Evolutionary conservation across 2,329 filamentous ascomycete genomes (phyloP), one percentile per base, ranked within the genome.

Genomic region (Furcasterigmium furcatum): DNA sequence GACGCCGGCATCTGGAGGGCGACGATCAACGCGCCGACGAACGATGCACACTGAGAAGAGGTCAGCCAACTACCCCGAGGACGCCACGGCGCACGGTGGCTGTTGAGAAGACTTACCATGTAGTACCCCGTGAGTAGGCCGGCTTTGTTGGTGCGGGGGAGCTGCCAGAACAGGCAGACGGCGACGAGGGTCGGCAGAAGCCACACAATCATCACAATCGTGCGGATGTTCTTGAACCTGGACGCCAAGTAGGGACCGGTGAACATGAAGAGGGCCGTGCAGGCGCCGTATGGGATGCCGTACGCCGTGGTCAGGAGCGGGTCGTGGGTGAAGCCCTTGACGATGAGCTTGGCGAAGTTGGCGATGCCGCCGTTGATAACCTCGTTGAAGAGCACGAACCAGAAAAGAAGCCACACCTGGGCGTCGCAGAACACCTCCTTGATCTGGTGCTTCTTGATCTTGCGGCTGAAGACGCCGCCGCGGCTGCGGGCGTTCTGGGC

Each of bases 261-360:
- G 9, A 81, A 66, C 29, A 82, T 72, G 51, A 67, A 78, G n/a
- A 77, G 57, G 4, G 77, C 66, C 45, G 78, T 75, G 52, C 76
- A 79, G 2, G 66, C 72, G 5, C 78, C 78, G 36, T 73, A 68
- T 0, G 78, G 79, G 25, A 82, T 80, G 0, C 76, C 77, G 4
- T 77, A 65, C 0, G 71, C 72, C 0, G 75, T 77, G 0, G 78
- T 79, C 8, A 65, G 16, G 20, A 65, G 53, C 2, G 57, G 53
- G 20, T 50, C 52, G 42, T 58, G 60, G 8, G 62, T 63, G 42
- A 66, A 59, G 2, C 56, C 60, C 36, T 59, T 58, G 41, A 65
- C 53, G 44, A 66, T 62, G 46, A 65, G 54, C 48, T 50, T 50
- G 43, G 46, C 43, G 27, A 50, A 50, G 45, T 51, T 51, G 38